Conservation (phyloP, 139 green algal genomes). For the Zygnema cylindricum region DNA sequence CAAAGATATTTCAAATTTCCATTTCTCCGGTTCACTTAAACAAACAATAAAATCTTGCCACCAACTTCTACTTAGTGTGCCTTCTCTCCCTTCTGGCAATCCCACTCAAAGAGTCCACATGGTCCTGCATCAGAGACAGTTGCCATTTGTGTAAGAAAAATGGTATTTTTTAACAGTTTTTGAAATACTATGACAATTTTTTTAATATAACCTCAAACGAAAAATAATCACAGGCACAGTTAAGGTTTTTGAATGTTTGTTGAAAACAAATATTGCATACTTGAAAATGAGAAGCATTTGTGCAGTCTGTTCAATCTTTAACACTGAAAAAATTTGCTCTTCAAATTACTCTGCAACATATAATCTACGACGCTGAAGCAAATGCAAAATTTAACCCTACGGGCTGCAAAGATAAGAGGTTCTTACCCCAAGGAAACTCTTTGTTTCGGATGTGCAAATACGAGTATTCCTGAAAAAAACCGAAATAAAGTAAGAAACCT, state of each 20-base stretch:
- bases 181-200: no score
- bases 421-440: conserved; percentile 54
- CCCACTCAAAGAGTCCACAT: conserved; percentile 46
- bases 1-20: no score
- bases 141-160: not conserved
- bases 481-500: not conserved
- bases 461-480: conserved; percentile 21
- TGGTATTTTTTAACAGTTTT: not conserved
- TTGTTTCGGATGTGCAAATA: conserved; percentile 48
- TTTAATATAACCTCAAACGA: no score
- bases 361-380: not conserved
- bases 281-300: no score
- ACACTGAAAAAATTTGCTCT: no score
- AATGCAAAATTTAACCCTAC: not conserved
- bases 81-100: conserved; percentile 29
- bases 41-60: no score
- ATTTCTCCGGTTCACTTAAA: no score
- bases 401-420: not conserved
- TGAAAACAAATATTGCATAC: no score
- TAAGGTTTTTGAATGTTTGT: no score
- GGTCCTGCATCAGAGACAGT: conserved; percentile 24
- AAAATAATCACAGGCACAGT: no score
- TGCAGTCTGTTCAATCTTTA: no score
- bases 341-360: conserved; percentile 6
- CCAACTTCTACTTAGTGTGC: no score